Evolutionary conservation across 1,284 basidiomycete genomes (phyloP), one percentile per base, ranked within the genome.

Genomic region (Trichosporon sp.): DNA sequence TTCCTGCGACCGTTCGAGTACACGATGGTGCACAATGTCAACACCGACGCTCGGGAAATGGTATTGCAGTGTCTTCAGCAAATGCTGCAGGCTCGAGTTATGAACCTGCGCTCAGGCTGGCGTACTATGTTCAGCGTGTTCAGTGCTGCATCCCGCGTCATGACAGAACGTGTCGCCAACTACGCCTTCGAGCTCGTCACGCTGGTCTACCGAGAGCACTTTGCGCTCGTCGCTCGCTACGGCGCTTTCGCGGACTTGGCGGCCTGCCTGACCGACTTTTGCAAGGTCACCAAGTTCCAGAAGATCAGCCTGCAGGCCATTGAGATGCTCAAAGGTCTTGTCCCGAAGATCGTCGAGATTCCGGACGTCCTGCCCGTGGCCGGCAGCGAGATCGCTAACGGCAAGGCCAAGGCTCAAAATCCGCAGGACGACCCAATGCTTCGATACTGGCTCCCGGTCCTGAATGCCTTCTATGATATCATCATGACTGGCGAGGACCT

Each of bases 401-500:
- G 52, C 34, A 54, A 57, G 49, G 49, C 49, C 27, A 29, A 29
- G 49, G 52, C 67, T 59, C 76, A 29, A 13, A 56, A 68, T 58
- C 76, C 66, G 4, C 81, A 82, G 63, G 89, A 92, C 70, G 92
- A 94, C 72, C 86, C 86, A 9, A 94, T 94, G 89, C 88, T 95
- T 80, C 89, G 88, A 74, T 98, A 89, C 81, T 99, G 96, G 96
- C 95, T 92, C 82, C 96, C 96, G 0, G 88, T 95, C 4, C 83
- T 99, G 19, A 96, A 99, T 76, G 89, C 91, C 23, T 98, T 98
- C 82, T 98, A 96, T 81, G 96, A 99, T 79, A 95, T 99, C 66
- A 95, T 99, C 78, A 99, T 99, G 96, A 99, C 97, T 66, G 96
- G 94, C 14, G 97, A 99, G 80, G 96, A 99, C 76, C 83, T 99